Evolutionary conservation across 345 rosid species (phyloP), one percentile per base, ranked within the genome.

Genomic region (Physaria fendleri): DNA sequence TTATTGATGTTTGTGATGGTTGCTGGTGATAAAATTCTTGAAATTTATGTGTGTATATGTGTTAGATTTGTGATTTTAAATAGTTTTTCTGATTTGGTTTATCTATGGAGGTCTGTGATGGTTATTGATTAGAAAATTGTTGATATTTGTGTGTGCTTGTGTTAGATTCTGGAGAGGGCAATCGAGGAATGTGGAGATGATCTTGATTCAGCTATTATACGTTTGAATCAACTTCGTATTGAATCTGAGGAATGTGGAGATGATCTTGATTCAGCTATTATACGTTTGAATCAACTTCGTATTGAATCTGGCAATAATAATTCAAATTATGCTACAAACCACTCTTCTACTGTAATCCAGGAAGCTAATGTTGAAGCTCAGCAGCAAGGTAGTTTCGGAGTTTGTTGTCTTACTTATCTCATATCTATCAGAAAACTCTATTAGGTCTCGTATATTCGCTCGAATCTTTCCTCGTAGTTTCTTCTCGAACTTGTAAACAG

Each of bases 141-240:
- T 40, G 40, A 18, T 20, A 14, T 50, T 28, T 13, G 49, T 51
- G 46, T 17, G 29, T 13, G 5, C 68, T 1, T 41, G n/a, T 42
- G 16, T 66, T 67, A 92, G 98, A 65, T 84, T 66, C 75, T 88
- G 27, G 95, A 82, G 71, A 72, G 73, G 63, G 87, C 83, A 27
- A 82, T 88, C 68, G 83, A 78, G 67, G 95, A 80, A 79, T 85
- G 93, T 52, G 96, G 93, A 22, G 81, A 84, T 68, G 95, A 92
- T 76, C 45, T 92, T 71, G 88, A 92, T 82, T 84, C 79, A 9
- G 85, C 98, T 6, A 92, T 92, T 47, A 81, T 83, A 71, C 80
- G 90, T 69, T 79, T 92, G 77, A 78, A 78, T 47, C 87, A 86
- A 65, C 98, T 92, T 64, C 87, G 90, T 8, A 56, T 88, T 56